Evolutionary conservation across 495 filamentous ascomycete genomes (phyloP).

Genomic region (Aspergillus baeticus): DNA sequence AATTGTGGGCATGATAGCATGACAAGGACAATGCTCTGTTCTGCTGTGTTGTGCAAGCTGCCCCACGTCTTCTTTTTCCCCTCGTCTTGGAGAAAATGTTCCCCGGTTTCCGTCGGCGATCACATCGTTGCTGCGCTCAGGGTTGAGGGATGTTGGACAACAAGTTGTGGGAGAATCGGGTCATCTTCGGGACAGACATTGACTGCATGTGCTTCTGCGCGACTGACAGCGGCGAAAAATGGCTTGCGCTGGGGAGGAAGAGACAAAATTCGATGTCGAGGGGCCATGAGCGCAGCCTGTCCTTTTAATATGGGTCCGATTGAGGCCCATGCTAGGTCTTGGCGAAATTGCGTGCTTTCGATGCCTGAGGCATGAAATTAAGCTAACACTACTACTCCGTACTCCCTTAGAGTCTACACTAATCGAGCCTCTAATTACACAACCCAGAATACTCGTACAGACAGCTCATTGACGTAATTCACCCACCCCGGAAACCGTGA

Average conservation of each 20-base stretch:
- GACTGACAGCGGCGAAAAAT: neutral
- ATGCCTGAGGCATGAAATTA: neutral
- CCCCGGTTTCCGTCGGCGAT: constrained; percentile 24
- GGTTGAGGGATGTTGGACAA: neutral
- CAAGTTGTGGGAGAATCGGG: neutral
- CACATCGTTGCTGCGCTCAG: constrained; percentile 5
- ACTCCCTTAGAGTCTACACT: too few relatives aligned
- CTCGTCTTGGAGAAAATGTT: neutral
- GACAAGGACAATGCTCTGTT: neutral
- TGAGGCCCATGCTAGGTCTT: constrained; percentile 29
- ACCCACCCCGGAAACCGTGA: constrained; percentile 62
- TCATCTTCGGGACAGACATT: neutral
- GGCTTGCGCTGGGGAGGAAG: neutral
- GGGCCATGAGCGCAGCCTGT: constrained; percentile 16
- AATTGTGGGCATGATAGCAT: neutral
- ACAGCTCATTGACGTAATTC: constrained; percentile 55
- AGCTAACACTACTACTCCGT: too few relatives aligned
- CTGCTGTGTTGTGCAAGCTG: constrained; percentile 15
- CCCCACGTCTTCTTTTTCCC: constrained; percentile 16
- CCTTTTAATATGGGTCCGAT: constrained; percentile 30
- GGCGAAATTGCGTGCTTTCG: constrained; percentile 45
- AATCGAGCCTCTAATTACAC: too few relatives aligned
- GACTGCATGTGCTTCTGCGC: neutral
- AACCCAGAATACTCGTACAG: constrained; percentile 63
- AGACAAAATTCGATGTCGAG: constrained; percentile 5